phyloP scores from a whole-genome alignment of 2,329 filamentous ascomycete genomes.

The Diaporthe helianthi region DNA sequence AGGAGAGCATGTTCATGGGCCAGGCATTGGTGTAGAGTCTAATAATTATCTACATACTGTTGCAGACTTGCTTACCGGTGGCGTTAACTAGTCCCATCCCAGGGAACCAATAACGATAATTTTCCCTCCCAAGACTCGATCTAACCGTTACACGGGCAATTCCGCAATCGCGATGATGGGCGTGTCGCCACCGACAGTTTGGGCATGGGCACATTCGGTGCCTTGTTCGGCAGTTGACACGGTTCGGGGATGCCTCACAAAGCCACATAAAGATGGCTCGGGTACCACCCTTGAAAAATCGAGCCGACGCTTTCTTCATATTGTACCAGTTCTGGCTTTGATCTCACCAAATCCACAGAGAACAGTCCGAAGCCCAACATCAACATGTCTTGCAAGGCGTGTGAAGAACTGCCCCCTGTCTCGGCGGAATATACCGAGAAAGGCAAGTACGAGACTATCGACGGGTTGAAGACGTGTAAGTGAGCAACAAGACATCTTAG shows the following conservation, averaged over 20 bases:
- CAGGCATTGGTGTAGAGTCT: slow-evolving; percentile 79
- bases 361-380: slow-evolving; percentile 23
- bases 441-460: slow-evolving; percentile 50
- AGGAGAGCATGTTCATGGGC: slow-evolving; percentile 85
- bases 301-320: too few species aligned
- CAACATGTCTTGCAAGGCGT: slow-evolving; percentile 41
- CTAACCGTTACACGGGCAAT: not conserved
- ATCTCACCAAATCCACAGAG: not conserved
- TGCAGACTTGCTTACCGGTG: not conserved
- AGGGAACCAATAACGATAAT: too few species aligned
- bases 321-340: not conserved
- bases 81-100: not conserved
- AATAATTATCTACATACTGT: too few species aligned
- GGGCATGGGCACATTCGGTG: not conserved
- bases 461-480: slow-evolving; percentile 52
- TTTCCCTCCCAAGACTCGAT: not conserved
- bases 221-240: slow-evolving; percentile 11
- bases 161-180: not conserved
- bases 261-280: not conserved
- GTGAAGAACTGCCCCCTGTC: slow-evolving; percentile 47
- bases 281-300: not conserved
- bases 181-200: not conserved
- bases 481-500: not conserved
- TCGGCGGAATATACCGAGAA: slow-evolving; percentile 48
- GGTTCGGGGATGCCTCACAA: not conserved